These are phyloP conservation scores for Gossypium laxum DNA, from an alignment of 441 rosid species.

Conservation along the genomic window DNA sequence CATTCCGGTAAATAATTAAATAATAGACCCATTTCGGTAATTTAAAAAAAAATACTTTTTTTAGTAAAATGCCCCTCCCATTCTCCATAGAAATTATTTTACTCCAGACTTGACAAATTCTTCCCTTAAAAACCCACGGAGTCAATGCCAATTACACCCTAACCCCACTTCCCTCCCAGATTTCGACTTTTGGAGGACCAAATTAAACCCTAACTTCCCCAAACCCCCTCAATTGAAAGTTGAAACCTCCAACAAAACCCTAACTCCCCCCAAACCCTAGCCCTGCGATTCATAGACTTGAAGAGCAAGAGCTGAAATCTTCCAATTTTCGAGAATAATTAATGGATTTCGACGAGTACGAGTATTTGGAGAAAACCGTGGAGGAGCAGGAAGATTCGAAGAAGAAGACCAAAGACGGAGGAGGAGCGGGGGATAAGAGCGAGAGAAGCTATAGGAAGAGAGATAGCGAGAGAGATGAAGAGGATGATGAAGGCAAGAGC, in stretches of 20 bases:
- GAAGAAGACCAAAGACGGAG: constrained; percentile 33
- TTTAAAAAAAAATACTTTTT: no score
- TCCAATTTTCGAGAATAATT: neutral
- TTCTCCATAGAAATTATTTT: no score
- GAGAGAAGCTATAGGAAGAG: constrained; percentile 68
- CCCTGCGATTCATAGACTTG: neutral
- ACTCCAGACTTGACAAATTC: no score
- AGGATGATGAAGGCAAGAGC: constrained; percentile 32
- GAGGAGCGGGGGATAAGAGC: constrained; percentile 37
- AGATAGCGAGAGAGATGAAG: constrained; percentile 37
- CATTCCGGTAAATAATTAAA: no score
- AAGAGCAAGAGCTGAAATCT: neutral
- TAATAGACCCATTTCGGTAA: no score
- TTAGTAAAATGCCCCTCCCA: no score
- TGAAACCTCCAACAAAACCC: constrained; percentile 41
- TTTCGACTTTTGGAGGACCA: neutral
- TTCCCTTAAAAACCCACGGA: neutral
- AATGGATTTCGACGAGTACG: constrained; percentile 88
- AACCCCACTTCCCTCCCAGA: neutral
- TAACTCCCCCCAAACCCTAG: constrained; percentile 14
- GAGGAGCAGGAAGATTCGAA: constrained; percentile 44
- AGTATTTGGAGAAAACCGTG: constrained; percentile 77
- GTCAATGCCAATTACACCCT: neutral
- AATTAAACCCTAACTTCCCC: neutral
- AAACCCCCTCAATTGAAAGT: constrained; percentile 15